Evolutionary conservation across 75 land plant genomes (phyloP).

Genomic region (Selaginella tamariscina): DNA sequence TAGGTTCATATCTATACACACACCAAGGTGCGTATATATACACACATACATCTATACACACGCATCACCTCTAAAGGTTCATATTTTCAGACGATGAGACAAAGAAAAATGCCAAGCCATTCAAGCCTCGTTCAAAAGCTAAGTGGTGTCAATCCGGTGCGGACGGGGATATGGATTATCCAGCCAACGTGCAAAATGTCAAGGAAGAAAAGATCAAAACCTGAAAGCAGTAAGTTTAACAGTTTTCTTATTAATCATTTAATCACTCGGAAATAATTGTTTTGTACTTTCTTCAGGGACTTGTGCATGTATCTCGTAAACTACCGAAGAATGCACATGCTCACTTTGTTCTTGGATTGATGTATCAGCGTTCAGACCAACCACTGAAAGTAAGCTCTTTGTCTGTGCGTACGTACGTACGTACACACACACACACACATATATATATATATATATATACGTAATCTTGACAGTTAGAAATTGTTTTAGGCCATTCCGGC

Average conservation of each 20-base stretch:
- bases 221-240: conserved; percentile 49
- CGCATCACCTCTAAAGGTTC: conserved; percentile 14
- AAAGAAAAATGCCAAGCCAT: conserved; percentile 22
- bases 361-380: conserved; percentile 76
- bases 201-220: conserved; percentile 66
- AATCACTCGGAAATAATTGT: conserved; percentile 3
- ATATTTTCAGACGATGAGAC: conserved; percentile 37
- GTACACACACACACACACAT: neutral
- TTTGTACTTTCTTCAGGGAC: conserved; percentile 34
- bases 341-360: conserved; percentile 66
- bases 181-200: conserved; percentile 29
- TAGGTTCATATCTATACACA: conserved; percentile 9
- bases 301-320: conserved; percentile 67
- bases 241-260: no score
- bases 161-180: conserved; percentile 45
- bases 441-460: no score
- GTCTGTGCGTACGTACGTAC: neutral
- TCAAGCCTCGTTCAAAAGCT: conserved; percentile 36
- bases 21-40: conserved; percentile 15
- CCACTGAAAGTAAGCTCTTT: conserved; percentile 48
- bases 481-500: conserved; percentile 45
- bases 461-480: neutral
- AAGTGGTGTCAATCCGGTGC: conserved; percentile 30
- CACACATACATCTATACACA: no score
- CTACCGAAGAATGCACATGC: conserved; percentile 85